Conservation (phyloP, 1,284 basidiomycete species). For the Austroboletus niveus region DNA sequence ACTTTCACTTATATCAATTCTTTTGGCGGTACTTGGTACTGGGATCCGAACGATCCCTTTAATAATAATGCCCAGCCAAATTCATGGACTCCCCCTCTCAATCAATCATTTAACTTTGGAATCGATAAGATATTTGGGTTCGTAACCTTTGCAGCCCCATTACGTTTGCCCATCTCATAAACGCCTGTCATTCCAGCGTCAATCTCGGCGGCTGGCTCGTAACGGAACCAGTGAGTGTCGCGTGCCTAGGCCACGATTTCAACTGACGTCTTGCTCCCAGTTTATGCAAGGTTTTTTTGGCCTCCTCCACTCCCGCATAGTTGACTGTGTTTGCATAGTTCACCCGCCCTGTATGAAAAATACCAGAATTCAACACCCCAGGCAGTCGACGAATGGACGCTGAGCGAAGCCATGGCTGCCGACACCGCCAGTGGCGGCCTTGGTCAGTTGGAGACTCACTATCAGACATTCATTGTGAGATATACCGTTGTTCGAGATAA, state of each 20-base stretch:
- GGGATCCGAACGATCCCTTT: slow-evolving; percentile 60
- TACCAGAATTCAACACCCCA: slow-evolving; percentile 42
- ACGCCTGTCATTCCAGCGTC: slow-evolving; percentile 40
- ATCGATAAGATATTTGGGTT: slow-evolving; percentile 41
- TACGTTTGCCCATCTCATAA: slow-evolving; percentile 10
- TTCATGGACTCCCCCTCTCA: slow-evolving; percentile 65
- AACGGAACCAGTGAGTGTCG: slow-evolving; percentile 62
- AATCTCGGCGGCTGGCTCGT: slow-evolving; percentile 65
- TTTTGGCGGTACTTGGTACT: slow-evolving; percentile 53
- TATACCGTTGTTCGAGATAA: slow-evolving; percentile 1
- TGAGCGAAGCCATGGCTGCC: slow-evolving; percentile 63
- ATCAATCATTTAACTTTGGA: slow-evolving; percentile 61
- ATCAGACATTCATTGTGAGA: slow-evolving; percentile 77
- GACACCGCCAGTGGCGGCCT: slow-evolving; percentile 60
- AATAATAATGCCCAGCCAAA: slow-evolving; percentile 60
- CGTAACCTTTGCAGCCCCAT: slow-evolving; percentile 2
- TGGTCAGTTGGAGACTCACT: slow-evolving; percentile 71
- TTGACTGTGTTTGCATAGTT: slow-evolving; percentile 37
- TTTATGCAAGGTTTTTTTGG: slow-evolving; percentile 28
- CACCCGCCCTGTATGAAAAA: slow-evolving; percentile 73
- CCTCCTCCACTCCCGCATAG: background rate
- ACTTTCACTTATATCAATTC: slow-evolving; percentile 54
- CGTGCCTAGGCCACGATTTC: slow-evolving; percentile 34
- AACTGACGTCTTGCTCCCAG: slow-evolving; percentile 18
- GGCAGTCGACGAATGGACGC: slow-evolving; percentile 75